phyloP scores from a whole-genome alignment of 1,139 yeast genomes.

The Starmera stellimalicola region DNA sequence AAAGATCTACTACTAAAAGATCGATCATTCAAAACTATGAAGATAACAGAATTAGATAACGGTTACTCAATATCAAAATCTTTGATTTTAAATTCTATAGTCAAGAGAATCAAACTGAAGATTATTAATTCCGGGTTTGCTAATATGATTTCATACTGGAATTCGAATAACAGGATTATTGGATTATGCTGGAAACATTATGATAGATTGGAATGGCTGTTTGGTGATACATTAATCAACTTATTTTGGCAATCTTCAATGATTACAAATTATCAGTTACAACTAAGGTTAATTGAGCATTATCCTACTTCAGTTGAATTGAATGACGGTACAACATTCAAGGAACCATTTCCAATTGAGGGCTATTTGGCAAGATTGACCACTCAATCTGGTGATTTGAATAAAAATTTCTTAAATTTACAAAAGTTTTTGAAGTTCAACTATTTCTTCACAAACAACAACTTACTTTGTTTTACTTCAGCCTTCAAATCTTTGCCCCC shows the following conservation, averaged over 20 bases:
- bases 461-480: constrained; percentile 49
- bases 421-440: constrained; percentile 39
- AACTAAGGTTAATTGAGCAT: constrained; percentile 44
- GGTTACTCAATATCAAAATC: constrained; percentile 32
- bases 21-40: not conserved
- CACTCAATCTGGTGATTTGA: constrained; percentile 38
- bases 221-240: constrained; percentile 41
- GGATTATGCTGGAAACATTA: constrained; percentile 60
- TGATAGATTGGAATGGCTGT: constrained; percentile 72
- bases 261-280: constrained; percentile 38
- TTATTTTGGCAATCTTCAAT: constrained; percentile 36
- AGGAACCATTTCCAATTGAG: constrained; percentile 64
- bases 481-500: constrained; percentile 58
- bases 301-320: constrained; percentile 28
- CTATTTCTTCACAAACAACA: constrained; percentile 57
- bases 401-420: constrained; percentile 28
- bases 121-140: constrained; percentile 16
- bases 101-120: constrained; percentile 13
- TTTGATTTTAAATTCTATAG: constrained; percentile 28
- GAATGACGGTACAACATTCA: constrained; percentile 10
- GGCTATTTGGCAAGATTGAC: constrained; percentile 63
- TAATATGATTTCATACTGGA: constrained; percentile 14
- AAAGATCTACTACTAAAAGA: constrained; percentile 1
- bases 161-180: constrained; percentile 20
- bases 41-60: constrained; percentile 11